These are phyloP conservation scores for Cucumis melo DNA, from an alignment of 306 rosid species.

Conservation along the genomic window DNA sequence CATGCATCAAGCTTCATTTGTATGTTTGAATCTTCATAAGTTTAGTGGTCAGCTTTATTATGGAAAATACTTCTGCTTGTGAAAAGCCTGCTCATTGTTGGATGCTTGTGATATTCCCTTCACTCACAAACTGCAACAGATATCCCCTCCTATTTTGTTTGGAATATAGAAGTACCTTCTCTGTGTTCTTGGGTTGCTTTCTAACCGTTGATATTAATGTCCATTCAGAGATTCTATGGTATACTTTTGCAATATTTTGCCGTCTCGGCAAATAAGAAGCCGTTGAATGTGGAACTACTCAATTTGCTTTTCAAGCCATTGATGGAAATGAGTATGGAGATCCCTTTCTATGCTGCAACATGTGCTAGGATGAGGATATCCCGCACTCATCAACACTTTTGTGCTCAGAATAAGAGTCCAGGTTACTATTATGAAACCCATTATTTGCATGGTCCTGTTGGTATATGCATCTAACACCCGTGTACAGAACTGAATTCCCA, in stretches of 20 bases:
- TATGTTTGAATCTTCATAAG: background rate
- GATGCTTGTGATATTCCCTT: background rate
- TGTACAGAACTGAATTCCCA: constrained; percentile 6
- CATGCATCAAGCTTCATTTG: background rate
- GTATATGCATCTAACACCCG: background rate
- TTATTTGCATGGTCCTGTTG: background rate
- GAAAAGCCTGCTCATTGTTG: background rate
- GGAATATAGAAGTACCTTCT: background rate
- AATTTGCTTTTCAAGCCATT: constrained; percentile 67
- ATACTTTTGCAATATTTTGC: constrained; percentile 84
- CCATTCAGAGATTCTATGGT: constrained; percentile 79
- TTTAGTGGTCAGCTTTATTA: background rate
- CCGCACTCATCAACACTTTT: constrained; percentile 48
- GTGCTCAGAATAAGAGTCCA: constrained; percentile 47
- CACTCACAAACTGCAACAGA: background rate
- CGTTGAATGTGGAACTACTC: constrained; percentile 50
- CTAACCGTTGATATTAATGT: constrained; percentile 4
- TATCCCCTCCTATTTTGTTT: background rate
- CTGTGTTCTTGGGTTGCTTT: background rate
- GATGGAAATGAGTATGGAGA: constrained; percentile 81
- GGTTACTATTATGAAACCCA: constrained; percentile 26
- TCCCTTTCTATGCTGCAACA: constrained; percentile 82
- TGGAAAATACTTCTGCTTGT: background rate
- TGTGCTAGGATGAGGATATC: constrained; percentile 89
- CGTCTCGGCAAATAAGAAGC: constrained; percentile 52